Evolutionary conservation across 1,284 basidiomycete genomes (phyloP).

Genomic region (Tremellales sp.): DNA sequence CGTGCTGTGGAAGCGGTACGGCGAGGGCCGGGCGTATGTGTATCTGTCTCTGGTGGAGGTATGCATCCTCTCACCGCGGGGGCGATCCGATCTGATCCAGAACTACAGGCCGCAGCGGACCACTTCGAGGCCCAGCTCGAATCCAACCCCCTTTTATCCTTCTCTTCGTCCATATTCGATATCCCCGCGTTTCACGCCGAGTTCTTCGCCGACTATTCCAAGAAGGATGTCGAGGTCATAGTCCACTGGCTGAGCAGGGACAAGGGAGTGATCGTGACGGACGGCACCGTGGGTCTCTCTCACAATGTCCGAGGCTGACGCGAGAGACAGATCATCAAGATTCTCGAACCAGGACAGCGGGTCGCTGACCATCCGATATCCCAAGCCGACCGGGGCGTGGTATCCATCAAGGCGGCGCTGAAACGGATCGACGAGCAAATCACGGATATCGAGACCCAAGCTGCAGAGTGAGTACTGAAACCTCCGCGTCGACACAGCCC

Average conservation of each 20-base stretch:
- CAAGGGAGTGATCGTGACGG: constrained; percentile 58
- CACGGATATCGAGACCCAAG: constrained; percentile 57
- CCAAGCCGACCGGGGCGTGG: constrained; percentile 44
- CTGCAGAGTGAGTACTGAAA: constrained; percentile 53
- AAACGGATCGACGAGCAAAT: constrained; percentile 46
- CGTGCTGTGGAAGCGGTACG: constrained; percentile 60
- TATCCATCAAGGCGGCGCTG: constrained; percentile 37
- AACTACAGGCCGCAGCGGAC: constrained; percentile 46
- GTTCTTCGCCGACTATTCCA: constrained; percentile 52
- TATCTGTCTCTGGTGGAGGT: constrained; percentile 53
- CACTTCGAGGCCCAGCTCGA: constrained; percentile 58
- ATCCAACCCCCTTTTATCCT: constrained; percentile 54
- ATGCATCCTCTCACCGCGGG: constrained; percentile 4
- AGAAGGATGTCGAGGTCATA: constrained; percentile 60
- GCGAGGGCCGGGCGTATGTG: constrained; percentile 67
- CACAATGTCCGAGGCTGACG: neutral
- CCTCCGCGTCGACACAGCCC: neutral
- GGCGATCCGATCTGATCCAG: neutral
- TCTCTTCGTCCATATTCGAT: constrained; percentile 63
- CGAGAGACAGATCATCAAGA: constrained; percentile 66
- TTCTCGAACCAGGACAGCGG: constrained; percentile 52
- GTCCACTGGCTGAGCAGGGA: constrained; percentile 77
- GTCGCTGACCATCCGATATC: constrained; percentile 38
- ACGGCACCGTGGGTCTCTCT: constrained; percentile 58
- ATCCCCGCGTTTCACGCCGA: constrained; percentile 59